Evolutionary conservation across 306 rosid species (phyloP).

Genomic region (Datisca glomerata): DNA sequence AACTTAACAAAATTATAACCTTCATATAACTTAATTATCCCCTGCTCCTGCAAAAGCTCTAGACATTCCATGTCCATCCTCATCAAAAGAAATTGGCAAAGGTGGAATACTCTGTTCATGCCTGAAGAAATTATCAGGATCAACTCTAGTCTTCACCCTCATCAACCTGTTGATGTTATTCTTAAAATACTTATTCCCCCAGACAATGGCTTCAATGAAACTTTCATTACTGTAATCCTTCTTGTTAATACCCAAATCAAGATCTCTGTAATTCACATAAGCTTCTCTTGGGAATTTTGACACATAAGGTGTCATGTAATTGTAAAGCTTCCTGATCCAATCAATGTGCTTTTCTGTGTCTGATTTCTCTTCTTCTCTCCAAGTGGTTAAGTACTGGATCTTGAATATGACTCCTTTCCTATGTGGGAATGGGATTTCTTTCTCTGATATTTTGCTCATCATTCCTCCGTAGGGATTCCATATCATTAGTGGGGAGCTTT

Average conservation of each 20-base stretch:
- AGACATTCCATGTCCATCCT: no score
- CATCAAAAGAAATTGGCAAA: no score
- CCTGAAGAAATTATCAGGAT: conserved; percentile 69
- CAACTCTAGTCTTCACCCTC: conserved; percentile 50
- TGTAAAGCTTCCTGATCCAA: conserved; percentile 67
- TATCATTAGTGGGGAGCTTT: conserved; percentile 35
- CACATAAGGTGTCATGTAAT: conserved; percentile 60
- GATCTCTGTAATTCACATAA: conserved; percentile 76
- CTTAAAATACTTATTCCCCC: conserved; percentile 71
- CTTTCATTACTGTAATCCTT: conserved; percentile 30
- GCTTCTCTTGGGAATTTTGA: conserved; percentile 67
- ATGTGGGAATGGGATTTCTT: conserved; percentile 60
- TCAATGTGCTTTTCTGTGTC: conserved; percentile 33
- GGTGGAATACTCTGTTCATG: conserved; percentile 86
- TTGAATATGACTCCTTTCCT: conserved; percentile 58
- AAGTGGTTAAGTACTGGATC: conserved; percentile 41
- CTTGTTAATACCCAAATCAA: conserved; percentile 72
- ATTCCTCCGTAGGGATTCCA: conserved; percentile 75
- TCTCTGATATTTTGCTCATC: conserved; percentile 51
- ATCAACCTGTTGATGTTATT: conserved; percentile 49
- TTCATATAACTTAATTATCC: no score
- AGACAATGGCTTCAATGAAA: conserved; percentile 34
- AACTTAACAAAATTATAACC: no score
- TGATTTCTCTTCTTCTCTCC: conserved; percentile 34
- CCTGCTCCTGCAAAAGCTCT: no score